Evolutionary conservation across 2,329 filamentous ascomycete species (phyloP).

Genomic region (Ceratocystis papillata): DNA sequence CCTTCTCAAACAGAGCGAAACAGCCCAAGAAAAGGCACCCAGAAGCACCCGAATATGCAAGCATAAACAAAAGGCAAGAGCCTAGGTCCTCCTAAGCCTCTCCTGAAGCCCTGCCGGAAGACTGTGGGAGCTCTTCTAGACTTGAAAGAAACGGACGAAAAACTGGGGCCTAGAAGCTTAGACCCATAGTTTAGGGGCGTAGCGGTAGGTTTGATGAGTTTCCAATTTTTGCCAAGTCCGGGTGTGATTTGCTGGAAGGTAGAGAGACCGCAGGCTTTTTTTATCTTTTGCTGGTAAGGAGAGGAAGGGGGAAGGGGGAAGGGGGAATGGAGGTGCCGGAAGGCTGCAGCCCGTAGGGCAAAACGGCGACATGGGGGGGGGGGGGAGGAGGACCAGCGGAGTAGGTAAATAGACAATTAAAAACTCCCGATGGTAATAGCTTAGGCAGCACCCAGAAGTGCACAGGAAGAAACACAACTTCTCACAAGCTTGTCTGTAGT

Average conservation of each 20-base stretch:
- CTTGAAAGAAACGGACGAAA: neutral
- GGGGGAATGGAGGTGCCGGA: neutral
- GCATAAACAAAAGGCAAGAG: too few species aligned
- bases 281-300: neutral
- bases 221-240: constrained; percentile 5
- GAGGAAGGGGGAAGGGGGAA: neutral
- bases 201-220: neutral
- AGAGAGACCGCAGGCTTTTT: too few species aligned
- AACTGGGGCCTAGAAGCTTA: neutral
- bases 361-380: neutral
- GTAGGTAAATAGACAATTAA: neutral
- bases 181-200: constrained; percentile 10
- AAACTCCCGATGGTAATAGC: neutral
- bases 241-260: neutral
- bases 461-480: neutral
- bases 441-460: neutral
- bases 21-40: too few species aligned
- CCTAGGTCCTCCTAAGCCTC: too few species aligned
- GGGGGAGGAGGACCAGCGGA: neutral
- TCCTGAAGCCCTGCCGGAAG: too few species aligned
- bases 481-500: neutral
- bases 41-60: too few species aligned
- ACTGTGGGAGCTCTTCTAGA: neutral
- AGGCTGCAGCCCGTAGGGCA: too few species aligned
- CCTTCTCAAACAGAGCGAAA: too few species aligned